Evolutionary conservation across 2,329 filamentous ascomycete species (phyloP), one percentile per base, ranked within the genome.

Genomic region (Calonectria fujianensis): DNA sequence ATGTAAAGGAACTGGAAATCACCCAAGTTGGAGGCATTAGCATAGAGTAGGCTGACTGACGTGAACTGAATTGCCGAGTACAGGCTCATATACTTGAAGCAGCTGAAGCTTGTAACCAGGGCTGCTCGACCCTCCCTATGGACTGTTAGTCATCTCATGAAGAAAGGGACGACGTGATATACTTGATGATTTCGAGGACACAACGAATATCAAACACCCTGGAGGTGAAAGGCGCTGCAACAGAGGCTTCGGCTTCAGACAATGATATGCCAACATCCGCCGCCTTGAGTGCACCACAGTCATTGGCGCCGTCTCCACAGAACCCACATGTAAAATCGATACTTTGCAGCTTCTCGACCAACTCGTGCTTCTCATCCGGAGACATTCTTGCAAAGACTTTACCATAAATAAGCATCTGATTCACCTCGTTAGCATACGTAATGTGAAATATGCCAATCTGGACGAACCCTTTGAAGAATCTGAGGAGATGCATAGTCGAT

Each of bases 21-120:
- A 65, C 97, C 97, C 8, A 99, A 88, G 83, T 99, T 99, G 11
- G 95, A 98, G 14, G 94, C 97, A 10, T 93, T 96, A 9, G 96
- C 95, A 85, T 99, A 99, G 20, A 99, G 90, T 83, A 99, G 98
- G 89, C 94, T 98, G 82, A 99, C 97, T 0, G 95, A 95, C 10
- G 95, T 98, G 87, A 99, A 99, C 85, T 99, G 97, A 78, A 99
- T 99, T n/a, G 97, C 96, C 3, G 96, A 98, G 88, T 99, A 99
- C 78, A 99, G 87, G 80, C 95, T 97, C 97, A 99, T 99, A 86
- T 98, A 99, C 88, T 98, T 99, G 90, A 99, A 99, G 87, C 97
- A 99, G 87, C 95, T 97, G 87, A 99, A 99, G 85, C 96, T 98
- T 16, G 97, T 99, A n/a, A 98, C 96, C 41, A 99, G 90, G 41